Evolutionary conservation across 306 rosid genomes (phyloP).

Genomic region (Inga oerstediana): DNA sequence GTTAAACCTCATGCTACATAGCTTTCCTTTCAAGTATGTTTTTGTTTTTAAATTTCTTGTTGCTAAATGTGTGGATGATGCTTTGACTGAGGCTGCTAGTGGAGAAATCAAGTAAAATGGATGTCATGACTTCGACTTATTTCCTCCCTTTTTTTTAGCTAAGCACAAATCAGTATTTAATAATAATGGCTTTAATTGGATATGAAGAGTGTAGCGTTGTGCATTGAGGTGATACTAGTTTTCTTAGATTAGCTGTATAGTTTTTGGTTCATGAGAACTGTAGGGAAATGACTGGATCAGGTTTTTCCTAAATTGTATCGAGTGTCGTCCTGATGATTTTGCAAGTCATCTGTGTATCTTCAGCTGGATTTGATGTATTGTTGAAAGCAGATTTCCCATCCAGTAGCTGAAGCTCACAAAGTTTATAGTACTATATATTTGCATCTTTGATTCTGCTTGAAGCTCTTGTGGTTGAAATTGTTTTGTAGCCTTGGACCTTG

Average conservation of each 20-base stretch:
- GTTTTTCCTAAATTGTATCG: too few relatives aligned
- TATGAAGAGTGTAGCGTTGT: not conserved
- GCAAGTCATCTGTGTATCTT: not conserved
- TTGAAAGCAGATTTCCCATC: not conserved
- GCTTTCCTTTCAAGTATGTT: not conserved
- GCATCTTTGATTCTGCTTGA: not conserved
- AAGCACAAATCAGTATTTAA: too few relatives aligned
- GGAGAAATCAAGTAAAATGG: not conserved
- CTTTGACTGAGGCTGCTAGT: not conserved
- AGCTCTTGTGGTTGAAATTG: not conserved
- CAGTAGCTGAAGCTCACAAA: not conserved
- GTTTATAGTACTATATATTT: not conserved
- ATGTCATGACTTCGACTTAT: not conserved
- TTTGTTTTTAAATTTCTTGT: not conserved
- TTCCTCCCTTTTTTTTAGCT: not conserved
- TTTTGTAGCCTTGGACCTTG: not conserved
- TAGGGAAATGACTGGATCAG: not conserved
- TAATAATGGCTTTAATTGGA: not conserved
- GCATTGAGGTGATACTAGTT: too few relatives aligned
- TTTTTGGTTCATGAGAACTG: not conserved
- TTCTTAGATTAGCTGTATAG: too few relatives aligned
- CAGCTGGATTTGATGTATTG: not conserved
- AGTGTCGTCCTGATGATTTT: not conserved
- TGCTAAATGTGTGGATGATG: not conserved
- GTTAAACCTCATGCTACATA: not conserved